Evolutionary conservation across 2,329 filamentous ascomycete genomes (phyloP).

Genomic region (Didymella arachidicola): DNA sequence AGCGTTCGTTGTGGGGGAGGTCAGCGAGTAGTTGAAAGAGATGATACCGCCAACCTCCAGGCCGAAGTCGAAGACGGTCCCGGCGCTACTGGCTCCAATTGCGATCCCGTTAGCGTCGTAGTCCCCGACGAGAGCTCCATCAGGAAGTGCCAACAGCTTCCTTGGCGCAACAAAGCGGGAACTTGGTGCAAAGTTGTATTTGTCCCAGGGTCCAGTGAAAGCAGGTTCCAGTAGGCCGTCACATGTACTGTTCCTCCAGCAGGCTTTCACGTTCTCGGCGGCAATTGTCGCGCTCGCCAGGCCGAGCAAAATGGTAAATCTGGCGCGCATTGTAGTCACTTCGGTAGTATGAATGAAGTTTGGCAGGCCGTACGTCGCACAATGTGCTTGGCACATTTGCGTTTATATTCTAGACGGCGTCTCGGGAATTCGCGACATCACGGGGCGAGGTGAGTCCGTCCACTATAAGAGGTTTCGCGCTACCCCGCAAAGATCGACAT

Average conservation of each 20-base stretch:
- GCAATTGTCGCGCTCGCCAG: not conserved
- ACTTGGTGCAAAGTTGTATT: conserved; percentile 6
- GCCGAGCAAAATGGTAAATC: not conserved
- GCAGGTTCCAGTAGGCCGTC: not conserved
- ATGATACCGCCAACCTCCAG: conserved; percentile 65
- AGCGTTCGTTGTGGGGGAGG: conserved; percentile 47
- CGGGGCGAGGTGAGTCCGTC: conserved; percentile 1
- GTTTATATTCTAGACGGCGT: not conserved
- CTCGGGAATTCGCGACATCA: conserved; percentile 11
- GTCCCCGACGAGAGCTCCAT: not conserved
- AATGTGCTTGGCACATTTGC: not conserved
- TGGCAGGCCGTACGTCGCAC: not conserved
- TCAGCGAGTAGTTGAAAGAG: conserved; percentile 56
- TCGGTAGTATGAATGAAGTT: too few species aligned
- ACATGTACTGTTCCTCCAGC: conserved; percentile 15
- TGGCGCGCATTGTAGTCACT: not conserved
- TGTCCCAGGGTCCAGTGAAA: conserved; percentile 7
- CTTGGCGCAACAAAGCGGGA: conserved; percentile 5
- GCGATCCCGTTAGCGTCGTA: not conserved
- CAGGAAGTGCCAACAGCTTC: conserved; percentile 2
- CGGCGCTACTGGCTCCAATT: not conserved
- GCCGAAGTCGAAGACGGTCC: conserved; percentile 64
- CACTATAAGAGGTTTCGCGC: not conserved
- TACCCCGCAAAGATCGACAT: conserved; percentile 17
- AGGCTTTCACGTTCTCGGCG: not conserved